Base-by-base conservation (phyloP, 495 filamentous ascomycete genomes). In the Aspergillus carlsbadensis region DNA sequence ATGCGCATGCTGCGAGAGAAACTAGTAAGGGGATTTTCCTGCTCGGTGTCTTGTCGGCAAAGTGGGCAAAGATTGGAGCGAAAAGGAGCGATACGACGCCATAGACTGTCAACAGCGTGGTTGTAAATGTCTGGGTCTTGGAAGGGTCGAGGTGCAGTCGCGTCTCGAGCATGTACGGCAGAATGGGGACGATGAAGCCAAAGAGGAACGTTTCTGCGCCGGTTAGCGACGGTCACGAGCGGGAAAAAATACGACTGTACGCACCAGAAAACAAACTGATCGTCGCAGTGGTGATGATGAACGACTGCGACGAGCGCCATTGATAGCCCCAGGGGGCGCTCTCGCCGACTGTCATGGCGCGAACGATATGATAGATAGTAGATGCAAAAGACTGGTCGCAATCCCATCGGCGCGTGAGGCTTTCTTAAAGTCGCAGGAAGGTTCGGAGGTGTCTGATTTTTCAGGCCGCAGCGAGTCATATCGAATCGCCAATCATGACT, bases 121-220 rank as follows among this genome's bases (percentile, higher is more conserved):
- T 55, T 0, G 60, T 68, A 14, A 59, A 39, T 6, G 15, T n/a
- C 31, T 67, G 66, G 3, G 66, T 67, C 15, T 57, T 29, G 1
- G 62, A 59, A 6, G 62, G 55, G 31, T 62, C 59, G 10, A 58
- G 48, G 15, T 56, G 46, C 6, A 71, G 49, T 17, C 68, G 62
- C 6, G 54, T 57, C 46, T 71, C 64, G 17, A 69, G 54, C 61
- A 71, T 67, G 34, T 64, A 63, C 2, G 33, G 22, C 14, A 71
- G 43, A 10, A 71, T 71, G 1, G 68, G 68, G 7, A 67, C 59
- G 8, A 67, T 26, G 36, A 67, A 71, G 36, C 62, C 59, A 41
- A 58, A 71, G 18, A 69, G 64, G 48, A 71, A 67, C 33, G 53
- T 60, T 37, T 70, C 67, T 70, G 21, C 26, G 26, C 8, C 26